Base-by-base conservation (phyloP, 2,329 filamentous ascomycete genomes). In the Zarea fungicola region DNA sequence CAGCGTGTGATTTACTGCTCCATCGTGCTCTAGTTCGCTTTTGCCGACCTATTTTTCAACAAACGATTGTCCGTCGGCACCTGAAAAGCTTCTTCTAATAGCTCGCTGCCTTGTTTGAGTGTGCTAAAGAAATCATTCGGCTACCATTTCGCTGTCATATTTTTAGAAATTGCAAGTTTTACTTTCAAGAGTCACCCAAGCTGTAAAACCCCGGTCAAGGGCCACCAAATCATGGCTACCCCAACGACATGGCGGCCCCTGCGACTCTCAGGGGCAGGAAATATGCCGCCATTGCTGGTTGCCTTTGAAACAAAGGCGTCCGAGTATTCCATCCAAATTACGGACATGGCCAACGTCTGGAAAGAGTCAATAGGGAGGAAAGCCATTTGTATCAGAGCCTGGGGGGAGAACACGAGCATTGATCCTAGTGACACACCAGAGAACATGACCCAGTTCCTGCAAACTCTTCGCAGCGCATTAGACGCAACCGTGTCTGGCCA, bases 341-440 rank as follows among this genome's bases (percentile, higher is more conserved):
- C 85, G 3, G 87, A 92, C 61, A 73, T 90, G 51, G 82, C 78
- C 60, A 78, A 83, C 55, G 70, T 90, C n/a, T 93, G 87, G 87
- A 67, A 71, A 22, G 87, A 91, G 65, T 72, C 64, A 8, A 67
- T 90, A 19, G 76, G 81, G 49, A 71, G 80, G 19, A 72, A 71
- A n/a, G 73, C 71, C 10, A 85, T 92, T 49, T 75, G 83, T 48
- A 68, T 74, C 51, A 78, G 85, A 51, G 84, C 81, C 25, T 72
- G 79, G 49, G 67, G 76, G 21, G 75, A 84, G 56, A 76, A 81
- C 56, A 87, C 84, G 14, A 83, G 78, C 52, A 89, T 92, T 52
- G 86, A 92, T 60, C 83, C 87, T 1, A 82, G 77, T 60, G 82
- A 85, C 55, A 83, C 84, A 52, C 70, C 74, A 0, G 77, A 81